Base-by-base conservation (phyloP, 202 grass and related monocot species). In the Musa balbisiana region DNA sequence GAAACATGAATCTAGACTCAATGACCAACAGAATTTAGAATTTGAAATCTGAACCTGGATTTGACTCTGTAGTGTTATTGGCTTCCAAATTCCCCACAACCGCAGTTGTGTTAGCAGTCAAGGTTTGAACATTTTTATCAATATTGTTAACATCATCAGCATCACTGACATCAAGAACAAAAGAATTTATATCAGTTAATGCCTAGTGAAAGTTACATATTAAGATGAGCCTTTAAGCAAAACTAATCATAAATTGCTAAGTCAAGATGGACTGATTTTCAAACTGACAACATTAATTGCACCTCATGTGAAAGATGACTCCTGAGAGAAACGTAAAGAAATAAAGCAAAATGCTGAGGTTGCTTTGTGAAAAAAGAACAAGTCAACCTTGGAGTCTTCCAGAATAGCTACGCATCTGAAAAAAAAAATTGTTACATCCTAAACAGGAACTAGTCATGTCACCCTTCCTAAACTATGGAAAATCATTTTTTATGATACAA, bases 41-140 rank as follows among this genome's bases (percentile, higher is more conserved):
- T 51, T 70, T 17, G 53, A 74, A n/a, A 66, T 60, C 21, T 77
- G 49, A 52, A 77, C 53, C 33, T 25, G 53, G 49, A 43, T 26
- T 52, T 50, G 27, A 52, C 11, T 77, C 43, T 17, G 49, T 17
- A 65, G 21, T 11, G 14, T 52, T 52, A 64, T 52, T 53, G 12
- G 74, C 59, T 52, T 77, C 49, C 49, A 66, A 2, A 1, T 5
- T 77, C 17, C 74, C 43, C 3, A 64, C 3, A 64, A 11, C 11
- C n/a, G 26, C 8, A 59, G 60, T 49, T 53, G 59, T 49, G 11
- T 53, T 60, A 19, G 13, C 60, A 26, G 21, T 53, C 9, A 20
- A 65, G 50, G 19, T 26, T 21, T 77, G 60, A 77, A 17, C n/a
- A 51, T 51, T 70, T 10, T 22, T 51, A 9, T 51, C 67, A 51